Base-by-base conservation (phyloP, 768 basidiomycete species). In the Cytidiella melzeri region DNA sequence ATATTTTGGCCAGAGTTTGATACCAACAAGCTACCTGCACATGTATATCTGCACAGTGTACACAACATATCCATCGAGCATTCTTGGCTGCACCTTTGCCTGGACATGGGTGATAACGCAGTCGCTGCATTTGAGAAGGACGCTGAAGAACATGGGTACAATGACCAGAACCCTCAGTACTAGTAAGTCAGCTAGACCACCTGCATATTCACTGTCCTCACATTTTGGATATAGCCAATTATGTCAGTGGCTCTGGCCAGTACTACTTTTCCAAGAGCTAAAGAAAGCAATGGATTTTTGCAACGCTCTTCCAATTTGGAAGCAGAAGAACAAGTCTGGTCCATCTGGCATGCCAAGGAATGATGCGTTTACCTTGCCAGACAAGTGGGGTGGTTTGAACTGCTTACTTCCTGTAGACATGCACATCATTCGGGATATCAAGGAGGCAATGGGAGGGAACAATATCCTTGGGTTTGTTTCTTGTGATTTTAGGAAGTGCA, bases 321-420 rank as follows among this genome's bases (percentile, higher is more conserved):
- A 64, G 28, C 58, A 69, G 45, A 61, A 60, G 0, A 45, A 55
- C 0, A 73, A 73, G 51, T 34, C 59, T 0, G 64, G 67, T 2
- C 69, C 70, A 0, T 72, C 67, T 1, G 68, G 66, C 0, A 60
- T 61, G 51, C 68, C 68, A 10, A 62, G 61, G 5, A 66, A 73
- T 54, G 57, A 59, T 3, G 65, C 64, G 0, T 69, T 65, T 47
- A 37, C 19, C 3, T 26, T 67, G 11, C 57, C 25, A 10, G 39
- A 62, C 2, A 40, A 41, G 0, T 70, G 60, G 59, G 64, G 64
- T 2, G 62, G 62, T 0, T 19, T 42, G 4, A 60, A 70, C 46
- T 66, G 58, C 36, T 57, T 73, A 1, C 49, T 57, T 9, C 50
- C 51, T 0, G 55, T 66, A 5, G 59, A 64, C 46, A 20, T 57